Conservation (phyloP, 768 basidiomycete genomes). For the Boletus speciosus region DNA sequence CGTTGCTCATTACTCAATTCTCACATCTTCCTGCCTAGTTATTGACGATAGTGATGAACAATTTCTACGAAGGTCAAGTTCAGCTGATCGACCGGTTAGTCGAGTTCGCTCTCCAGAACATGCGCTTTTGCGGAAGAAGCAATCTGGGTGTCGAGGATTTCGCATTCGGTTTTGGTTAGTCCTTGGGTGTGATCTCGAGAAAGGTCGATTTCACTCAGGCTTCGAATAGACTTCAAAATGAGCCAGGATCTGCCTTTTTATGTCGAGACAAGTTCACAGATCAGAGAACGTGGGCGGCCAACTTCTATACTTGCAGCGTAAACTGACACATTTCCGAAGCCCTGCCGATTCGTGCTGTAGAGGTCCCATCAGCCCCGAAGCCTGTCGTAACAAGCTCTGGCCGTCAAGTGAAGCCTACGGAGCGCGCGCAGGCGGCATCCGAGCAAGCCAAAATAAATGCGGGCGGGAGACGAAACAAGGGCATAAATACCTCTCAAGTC, state of each 20-base stretch:
- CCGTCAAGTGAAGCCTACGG: conserved; percentile 20
- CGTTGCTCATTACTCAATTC: background rate
- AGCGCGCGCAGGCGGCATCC: conserved; percentile 16
- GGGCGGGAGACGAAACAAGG: background rate
- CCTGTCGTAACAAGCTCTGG: conserved; percentile 22
- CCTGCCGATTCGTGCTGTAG: conserved; percentile 1
- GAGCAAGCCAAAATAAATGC: background rate
- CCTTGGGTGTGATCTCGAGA: background rate
- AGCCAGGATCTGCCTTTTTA: conserved; percentile 31
- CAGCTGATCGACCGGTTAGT: conserved; percentile 28
- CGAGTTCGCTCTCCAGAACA: conserved; percentile 22
- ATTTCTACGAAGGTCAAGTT: conserved; percentile 30
- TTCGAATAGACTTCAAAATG: conserved; percentile 25
- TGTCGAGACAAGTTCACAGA: conserved; percentile 23
- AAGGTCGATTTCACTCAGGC: background rate
- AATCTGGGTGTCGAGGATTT: conserved; percentile 24
- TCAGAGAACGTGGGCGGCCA: conserved; percentile 25
- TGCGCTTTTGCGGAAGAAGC: conserved; percentile 18
- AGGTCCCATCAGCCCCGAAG: conserved; percentile 1
- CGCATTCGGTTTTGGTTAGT: conserved; percentile 29
- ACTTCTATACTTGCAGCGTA: background rate
- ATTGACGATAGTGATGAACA: conserved; percentile 28
- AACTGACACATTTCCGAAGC: conserved; percentile 14
- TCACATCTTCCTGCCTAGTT: conserved; percentile 13
- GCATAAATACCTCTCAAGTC: background rate